Percentiles rank a stretch among this genome's conserved stretches.
Conservation (phyloP, 306 rosid genomes). For the Fragaria vesca region DNA sequence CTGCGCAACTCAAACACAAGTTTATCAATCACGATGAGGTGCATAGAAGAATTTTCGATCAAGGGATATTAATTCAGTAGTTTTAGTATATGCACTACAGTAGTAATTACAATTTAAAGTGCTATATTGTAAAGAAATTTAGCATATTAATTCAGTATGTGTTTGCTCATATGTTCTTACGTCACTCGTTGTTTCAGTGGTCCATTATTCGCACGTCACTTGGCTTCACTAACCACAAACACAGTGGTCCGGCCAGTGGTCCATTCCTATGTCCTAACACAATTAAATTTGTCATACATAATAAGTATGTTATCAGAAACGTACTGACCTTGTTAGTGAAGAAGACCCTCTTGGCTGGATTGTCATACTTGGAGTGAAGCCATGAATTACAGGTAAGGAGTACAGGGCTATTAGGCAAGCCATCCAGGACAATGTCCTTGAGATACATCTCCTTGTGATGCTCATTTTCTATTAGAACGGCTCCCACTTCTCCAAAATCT, state of each 20-base stretch:
- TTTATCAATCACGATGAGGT: not conserved
- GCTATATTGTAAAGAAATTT: too few relatives aligned
- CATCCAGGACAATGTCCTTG: constrained; percentile 42
- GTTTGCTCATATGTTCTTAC: not conserved
- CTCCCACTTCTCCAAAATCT: constrained; percentile 64
- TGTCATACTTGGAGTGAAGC: constrained; percentile 61
- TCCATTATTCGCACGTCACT: not conserved
- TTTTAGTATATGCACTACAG: too few relatives aligned
- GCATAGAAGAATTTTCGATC: too few relatives aligned
- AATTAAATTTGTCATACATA: not conserved
- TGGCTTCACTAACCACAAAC: too few relatives aligned
- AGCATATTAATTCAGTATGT: too few relatives aligned
- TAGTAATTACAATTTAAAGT: too few relatives aligned
- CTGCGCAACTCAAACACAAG: constrained; percentile 17
- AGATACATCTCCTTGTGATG: constrained; percentile 54
- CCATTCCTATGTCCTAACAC: too few relatives aligned
- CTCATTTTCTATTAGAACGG: constrained; percentile 59
- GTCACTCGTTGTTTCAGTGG: not conserved
- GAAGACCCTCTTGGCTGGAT: constrained; percentile 54
- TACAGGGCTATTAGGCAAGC: constrained; percentile 41
- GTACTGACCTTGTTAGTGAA: constrained; percentile 57
- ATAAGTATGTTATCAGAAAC: not conserved
- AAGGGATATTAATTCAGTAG: not conserved
- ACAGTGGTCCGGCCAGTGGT: not conserved
- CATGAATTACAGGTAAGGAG: constrained; percentile 54